Percentiles rank a stretch among this genome's conserved stretches.
Evolutionary conservation across 192 early-diverging fungal genomes (phyloP).

Genomic region (Coemansia sp.): DNA sequence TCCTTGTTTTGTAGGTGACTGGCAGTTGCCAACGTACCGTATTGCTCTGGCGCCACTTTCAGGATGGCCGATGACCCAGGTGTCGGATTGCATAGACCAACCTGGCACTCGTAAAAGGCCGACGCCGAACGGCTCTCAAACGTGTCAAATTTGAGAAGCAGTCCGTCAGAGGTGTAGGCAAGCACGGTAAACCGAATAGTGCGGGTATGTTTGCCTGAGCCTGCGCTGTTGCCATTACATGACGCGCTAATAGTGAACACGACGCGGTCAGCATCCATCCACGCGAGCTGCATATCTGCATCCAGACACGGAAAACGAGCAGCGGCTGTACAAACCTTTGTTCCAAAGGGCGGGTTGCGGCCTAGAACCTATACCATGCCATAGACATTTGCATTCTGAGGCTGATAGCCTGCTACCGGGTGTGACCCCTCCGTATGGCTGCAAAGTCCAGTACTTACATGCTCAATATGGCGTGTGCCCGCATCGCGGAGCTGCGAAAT

Average conservation of each 20-base stretch:
- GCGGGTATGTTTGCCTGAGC: background rate
- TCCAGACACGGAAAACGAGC: constrained; percentile 1
- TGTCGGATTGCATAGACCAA: constrained; percentile 27
- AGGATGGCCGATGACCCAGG: constrained; percentile 11
- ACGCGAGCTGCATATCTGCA: constrained; percentile 3
- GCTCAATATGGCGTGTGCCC: constrained; percentile 50
- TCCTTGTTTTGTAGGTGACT: background rate
- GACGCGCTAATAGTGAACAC: constrained; percentile 19
- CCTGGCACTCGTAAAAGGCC: constrained; percentile 15
- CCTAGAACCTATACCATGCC: constrained; percentile 29
- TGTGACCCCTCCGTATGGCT: background rate
- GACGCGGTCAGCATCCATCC: constrained; percentile 18
- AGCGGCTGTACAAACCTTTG: constrained; percentile 35
- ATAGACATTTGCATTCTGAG: background rate
- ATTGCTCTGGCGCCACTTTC: constrained; percentile 22
- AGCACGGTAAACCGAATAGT: constrained; percentile 9
- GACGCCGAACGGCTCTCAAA: constrained; percentile 2
- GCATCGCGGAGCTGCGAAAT: constrained; percentile 33
- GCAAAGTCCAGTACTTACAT: constrained; percentile 3
- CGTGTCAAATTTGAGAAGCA: constrained; percentile 28
- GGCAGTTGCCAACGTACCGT: constrained; percentile 18
- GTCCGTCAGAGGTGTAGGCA: constrained; percentile 16
- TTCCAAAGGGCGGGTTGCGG: constrained; percentile 59
- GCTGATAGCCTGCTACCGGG: background rate
- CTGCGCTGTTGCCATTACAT: background rate